A percentile compares a stretch with the other conserved stretches of the same genome.
These are phyloP conservation scores for Pisolithus microcarpus DNA, from an alignment of 768 basidiomycete species.

Conservation along the genomic window DNA sequence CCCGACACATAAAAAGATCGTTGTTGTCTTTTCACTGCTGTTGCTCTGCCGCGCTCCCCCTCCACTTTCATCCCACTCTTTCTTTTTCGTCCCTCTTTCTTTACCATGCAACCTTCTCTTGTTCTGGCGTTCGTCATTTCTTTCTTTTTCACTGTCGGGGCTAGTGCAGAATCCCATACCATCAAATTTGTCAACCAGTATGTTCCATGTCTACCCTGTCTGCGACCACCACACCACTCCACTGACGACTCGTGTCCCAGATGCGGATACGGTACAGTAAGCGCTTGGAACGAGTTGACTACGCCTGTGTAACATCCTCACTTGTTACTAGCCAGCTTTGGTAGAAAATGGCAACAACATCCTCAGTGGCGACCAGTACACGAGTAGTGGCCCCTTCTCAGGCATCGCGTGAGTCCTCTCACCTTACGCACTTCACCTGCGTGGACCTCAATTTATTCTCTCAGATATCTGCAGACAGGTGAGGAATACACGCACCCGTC, in stretches of 20 bases:
- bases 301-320: neutral
- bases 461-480: constrained; percentile 40
- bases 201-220: constrained; percentile 13
- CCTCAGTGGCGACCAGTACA: constrained; percentile 32
- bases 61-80: constrained; percentile 9
- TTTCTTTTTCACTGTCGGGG: constrained; percentile 15
- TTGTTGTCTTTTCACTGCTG: constrained; percentile 2
- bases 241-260: constrained; percentile 16
- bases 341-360: constrained; percentile 34
- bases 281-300: neutral
- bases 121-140: constrained; percentile 17
- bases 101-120: constrained; percentile 18
- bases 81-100: constrained; percentile 5
- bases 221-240: neutral
- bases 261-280: constrained; percentile 36
- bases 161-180: constrained; percentile 38
- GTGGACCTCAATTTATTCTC: neutral
- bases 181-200: constrained; percentile 43
- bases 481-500: constrained; percentile 5
- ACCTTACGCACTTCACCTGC: neutral
- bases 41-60: constrained; percentile 2
- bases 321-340: constrained; percentile 28
- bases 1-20: constrained; percentile 9
- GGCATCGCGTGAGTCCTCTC: constrained; percentile 37
- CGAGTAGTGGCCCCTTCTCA: constrained; percentile 25